phyloP scores from a whole-genome alignment of 441 rosid genomes.

The Euphorbia celastroides region DNA sequence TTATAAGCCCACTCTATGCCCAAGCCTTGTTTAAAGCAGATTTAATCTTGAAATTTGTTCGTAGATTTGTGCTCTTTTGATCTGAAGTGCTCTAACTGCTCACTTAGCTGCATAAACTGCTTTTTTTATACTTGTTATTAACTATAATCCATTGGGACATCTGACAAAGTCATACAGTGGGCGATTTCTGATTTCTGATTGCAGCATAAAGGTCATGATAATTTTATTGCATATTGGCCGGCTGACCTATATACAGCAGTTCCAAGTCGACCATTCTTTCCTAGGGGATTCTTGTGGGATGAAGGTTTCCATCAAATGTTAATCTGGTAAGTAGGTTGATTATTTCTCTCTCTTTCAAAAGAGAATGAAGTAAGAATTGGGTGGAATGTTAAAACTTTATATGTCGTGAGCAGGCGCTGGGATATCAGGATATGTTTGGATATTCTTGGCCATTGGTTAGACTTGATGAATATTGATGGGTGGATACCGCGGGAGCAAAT shows the following conservation, averaged over 20 bases:
- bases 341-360: background rate
- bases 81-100: background rate
- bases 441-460: slow-evolving; percentile 89
- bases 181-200: slow-evolving; percentile 32
- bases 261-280: slow-evolving; percentile 95
- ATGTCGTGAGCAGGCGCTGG: slow-evolving; percentile 60
- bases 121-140: slow-evolving; percentile 7
- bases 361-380: background rate
- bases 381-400: background rate
- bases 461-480: slow-evolving; percentile 76
- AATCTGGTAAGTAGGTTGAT: slow-evolving; percentile 59
- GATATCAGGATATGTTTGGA: slow-evolving; percentile 69
- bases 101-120: slow-evolving; percentile 8
- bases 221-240: slow-evolving; percentile 84
- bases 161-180: slow-evolving; percentile 34
- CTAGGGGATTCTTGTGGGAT: slow-evolving; percentile 97
- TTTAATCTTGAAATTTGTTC: background rate
- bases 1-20: background rate
- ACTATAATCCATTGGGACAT: slow-evolving; percentile 22
- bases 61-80: background rate
- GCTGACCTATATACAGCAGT: slow-evolving; percentile 98
- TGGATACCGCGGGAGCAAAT: slow-evolving; percentile 99
- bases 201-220: slow-evolving; percentile 55
- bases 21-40: background rate
- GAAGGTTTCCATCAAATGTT: slow-evolving; percentile 99